These are phyloP conservation scores for Mucor mucedo DNA, from an alignment of 371 early-diverging fungal species.

Conservation along the genomic window DNA sequence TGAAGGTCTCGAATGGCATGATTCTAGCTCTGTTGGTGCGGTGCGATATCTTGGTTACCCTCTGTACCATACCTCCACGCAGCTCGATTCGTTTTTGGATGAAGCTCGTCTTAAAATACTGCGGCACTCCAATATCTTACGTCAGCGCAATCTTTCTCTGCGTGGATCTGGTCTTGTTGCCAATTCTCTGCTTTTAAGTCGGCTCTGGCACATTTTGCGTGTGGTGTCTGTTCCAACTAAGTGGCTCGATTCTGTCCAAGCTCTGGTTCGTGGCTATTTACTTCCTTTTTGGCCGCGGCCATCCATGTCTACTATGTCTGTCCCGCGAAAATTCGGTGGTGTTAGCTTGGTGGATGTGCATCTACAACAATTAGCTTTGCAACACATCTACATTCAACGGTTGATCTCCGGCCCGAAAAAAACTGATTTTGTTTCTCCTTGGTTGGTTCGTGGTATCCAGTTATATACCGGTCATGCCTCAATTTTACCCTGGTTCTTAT, in stretches of 20 bases:
- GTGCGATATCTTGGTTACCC: constrained; percentile 24
- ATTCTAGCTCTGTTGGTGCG: background rate
- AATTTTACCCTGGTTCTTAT: background rate
- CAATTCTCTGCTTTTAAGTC: constrained; percentile 16
- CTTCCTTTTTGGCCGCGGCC: constrained; percentile 1
- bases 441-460: background rate
- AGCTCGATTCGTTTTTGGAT: background rate
- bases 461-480: background rate
- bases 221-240: constrained; percentile 4
- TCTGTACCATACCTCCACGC: background rate
- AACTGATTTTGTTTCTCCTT: constrained; percentile 1
- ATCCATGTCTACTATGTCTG: background rate
- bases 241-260: background rate
- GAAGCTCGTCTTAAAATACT: background rate
- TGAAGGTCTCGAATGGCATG: constrained; percentile 4
- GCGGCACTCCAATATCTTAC: background rate
- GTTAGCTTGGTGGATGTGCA: constrained; percentile 1
- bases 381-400: background rate
- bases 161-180: constrained; percentile 10
- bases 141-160: background rate
- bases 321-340: constrained; percentile 1
- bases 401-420: background rate
- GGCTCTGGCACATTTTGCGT: constrained; percentile 11
- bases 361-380: constrained; percentile 1
- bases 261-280: background rate